Evolutionary conservation across 352 stramenopile genomes (phyloP), one percentile per base, ranked within the genome.

Genomic region (Phytophthora cryptogea): DNA sequence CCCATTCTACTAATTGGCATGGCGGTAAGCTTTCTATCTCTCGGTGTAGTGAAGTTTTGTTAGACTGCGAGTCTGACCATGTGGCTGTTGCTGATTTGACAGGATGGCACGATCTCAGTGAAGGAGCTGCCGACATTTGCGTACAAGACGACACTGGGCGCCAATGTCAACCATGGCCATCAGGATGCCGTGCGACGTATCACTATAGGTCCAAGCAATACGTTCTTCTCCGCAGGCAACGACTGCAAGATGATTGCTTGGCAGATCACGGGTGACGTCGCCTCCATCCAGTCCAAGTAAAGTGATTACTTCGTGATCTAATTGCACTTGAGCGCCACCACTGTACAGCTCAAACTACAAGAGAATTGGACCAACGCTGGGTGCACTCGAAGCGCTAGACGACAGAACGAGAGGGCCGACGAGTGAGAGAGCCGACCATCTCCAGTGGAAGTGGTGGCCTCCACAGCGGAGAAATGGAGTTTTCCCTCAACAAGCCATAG

Each of bases 201-300:
- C 53, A 70, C 72, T 0, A 85, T 68, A 2, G 86, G 86, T 20
- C 86, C 86, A 5, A 76, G 79, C 55, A 90, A 90, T 61, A 94
- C 85, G 39, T 92, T 94, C 51, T 94, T 94, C 66, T 86, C 78
- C 14, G 73, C 83, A 32, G 76, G 80, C 54, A 92, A 89, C 51
- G 85, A 94, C 63, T 68, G 79, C 35, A 87, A 87, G 54, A 92
- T 92, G 81, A 76, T 94, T 67, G 85, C 85, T 35, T 94, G 85
- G 85, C 85, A 94, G 65, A 84, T 94, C 71, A 92, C 78, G 36
- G 85, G 85, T 49, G 84, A 94, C 42, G 78, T 72, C 4, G 74
- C 66, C 27, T 74, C 80, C 37, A 82, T 94, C 50, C 78, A 88
- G 68, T 54, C 75, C 64, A 89, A 81, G 68, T 86, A 73, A 67